Evolutionary conservation across 139 green algal species (phyloP), one percentile per base, ranked within the genome.

Genomic region (Trebouxia sp.): DNA sequence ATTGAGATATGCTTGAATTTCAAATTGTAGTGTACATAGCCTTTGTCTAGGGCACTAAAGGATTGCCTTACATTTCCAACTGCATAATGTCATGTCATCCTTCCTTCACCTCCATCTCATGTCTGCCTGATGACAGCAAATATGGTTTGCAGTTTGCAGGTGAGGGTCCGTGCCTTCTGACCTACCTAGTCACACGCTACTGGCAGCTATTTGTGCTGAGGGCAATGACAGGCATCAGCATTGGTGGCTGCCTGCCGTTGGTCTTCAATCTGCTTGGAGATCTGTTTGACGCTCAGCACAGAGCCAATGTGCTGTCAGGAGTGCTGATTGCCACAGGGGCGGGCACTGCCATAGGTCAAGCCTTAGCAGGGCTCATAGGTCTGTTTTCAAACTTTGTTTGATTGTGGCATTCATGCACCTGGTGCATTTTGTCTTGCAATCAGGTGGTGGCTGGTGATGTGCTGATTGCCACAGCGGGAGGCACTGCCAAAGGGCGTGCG

Each of bases 151-250:
- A 72, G 62, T 37, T 39, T 84, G 78, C 80, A 89, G 86, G 92
- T 1, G 88, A 94, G 82, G 88, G 83, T 4, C 92, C 93, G 4
- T 94, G 90, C 86, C 70, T 96, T 37, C 81, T 88, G 37, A 96
- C 92, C 15, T 89, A 87, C 62, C 94, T 91, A 76, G 93, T 98
- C 20, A 91, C 62, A 1, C 48, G 79, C 20, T 94, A 91, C 75
- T 94, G 92, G 92, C 85, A 97, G 89, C 91, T 98, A 53, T 89
- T 97, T 35, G 43, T 93, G 24, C 82, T 97, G 55, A 86, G 94
- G 12, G 76, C 91, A 55, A 77, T 97, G 53, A 98, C 94, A 0
- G 94, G 94, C 47, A 89, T 98, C 51, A 85, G 84, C 15, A 84
- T 98, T 15, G 94, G 94, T 30, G 94, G 89, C 17, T 82, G 82